Evolutionary conservation across 257 asterid genomes (phyloP).

Genomic region (Verbena officinalis): DNA sequence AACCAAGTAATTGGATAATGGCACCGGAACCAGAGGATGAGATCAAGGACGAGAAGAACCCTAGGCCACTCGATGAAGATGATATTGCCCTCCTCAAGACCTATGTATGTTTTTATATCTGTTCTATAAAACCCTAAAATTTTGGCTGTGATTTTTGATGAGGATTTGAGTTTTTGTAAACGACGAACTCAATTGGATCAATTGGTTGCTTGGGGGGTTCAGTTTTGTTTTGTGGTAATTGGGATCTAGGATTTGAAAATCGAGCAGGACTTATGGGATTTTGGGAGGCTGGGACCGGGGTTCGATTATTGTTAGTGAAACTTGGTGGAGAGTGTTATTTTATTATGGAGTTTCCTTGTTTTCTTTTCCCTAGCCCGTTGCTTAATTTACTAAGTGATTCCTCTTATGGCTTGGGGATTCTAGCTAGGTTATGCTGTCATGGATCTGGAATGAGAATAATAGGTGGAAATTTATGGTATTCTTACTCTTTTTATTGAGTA

Average conservation of each 20-base stretch:
- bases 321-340: not conserved
- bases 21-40: conserved; percentile 71
- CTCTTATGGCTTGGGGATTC: conserved; percentile 4
- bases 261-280: not conserved
- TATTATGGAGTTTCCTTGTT: not conserved
- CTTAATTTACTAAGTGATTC: not conserved
- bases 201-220: not conserved
- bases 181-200: not conserved
- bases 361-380: not conserved
- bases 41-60: conserved; percentile 95
- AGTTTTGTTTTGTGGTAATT: conserved; percentile 5
- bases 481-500: not conserved
- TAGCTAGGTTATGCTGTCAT: conserved; percentile 16
- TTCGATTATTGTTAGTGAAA: not conserved
- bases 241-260: conserved; percentile 30
- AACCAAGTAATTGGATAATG: conserved; percentile 26
- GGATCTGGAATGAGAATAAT: conserved; percentile 19
- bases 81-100: conserved; percentile 96
- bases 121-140: conserved; percentile 25
- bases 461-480: not conserved
- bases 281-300: not conserved
- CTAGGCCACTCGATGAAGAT: conserved; percentile 86
- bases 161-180: not conserved
- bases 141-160: not conserved
- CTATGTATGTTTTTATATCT: conserved; percentile 44